These are phyloP conservation scores for Penicillium canescens DNA, from an alignment of 495 filamentous ascomycete species.

Conservation along the genomic window DNA sequence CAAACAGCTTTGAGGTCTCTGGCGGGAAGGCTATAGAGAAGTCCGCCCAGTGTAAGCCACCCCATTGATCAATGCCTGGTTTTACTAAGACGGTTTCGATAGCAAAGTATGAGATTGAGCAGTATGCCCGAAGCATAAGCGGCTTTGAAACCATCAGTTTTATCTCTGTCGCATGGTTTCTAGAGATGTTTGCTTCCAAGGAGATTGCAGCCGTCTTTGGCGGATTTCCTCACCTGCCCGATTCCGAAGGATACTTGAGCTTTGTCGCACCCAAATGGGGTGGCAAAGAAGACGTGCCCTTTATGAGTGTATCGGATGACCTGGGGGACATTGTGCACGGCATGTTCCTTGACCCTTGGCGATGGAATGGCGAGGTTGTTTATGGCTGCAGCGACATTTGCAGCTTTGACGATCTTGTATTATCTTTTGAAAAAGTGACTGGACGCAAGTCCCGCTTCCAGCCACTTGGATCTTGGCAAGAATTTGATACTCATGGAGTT, in stretches of 20 bases:
- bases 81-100: no score
- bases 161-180: constrained; percentile 24
- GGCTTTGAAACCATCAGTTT: constrained; percentile 22
- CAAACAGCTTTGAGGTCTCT: constrained; percentile 16
- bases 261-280: constrained; percentile 18
- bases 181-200: constrained; percentile 26
- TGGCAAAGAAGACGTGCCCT: constrained; percentile 29
- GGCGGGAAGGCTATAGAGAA: constrained; percentile 26
- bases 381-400: no score
- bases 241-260: constrained; percentile 21
- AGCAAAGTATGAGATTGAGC: constrained; percentile 28
- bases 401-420: no score
- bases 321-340: constrained; percentile 37
- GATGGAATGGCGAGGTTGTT: not conserved
- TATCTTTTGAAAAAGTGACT: no score
- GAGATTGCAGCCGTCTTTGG: constrained; percentile 27
- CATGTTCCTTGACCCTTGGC: constrained; percentile 26
- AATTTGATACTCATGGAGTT: no score
- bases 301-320: constrained; percentile 26
- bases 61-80: constrained; percentile 5
- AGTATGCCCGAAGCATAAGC: constrained; percentile 16
- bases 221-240: constrained; percentile 28
- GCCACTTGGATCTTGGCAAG: no score
- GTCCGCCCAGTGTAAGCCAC: no score
- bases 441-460: no score